Evolutionary conservation across 805 yeast species (phyloP).

Genomic region (Lachancea quebecensis): DNA sequence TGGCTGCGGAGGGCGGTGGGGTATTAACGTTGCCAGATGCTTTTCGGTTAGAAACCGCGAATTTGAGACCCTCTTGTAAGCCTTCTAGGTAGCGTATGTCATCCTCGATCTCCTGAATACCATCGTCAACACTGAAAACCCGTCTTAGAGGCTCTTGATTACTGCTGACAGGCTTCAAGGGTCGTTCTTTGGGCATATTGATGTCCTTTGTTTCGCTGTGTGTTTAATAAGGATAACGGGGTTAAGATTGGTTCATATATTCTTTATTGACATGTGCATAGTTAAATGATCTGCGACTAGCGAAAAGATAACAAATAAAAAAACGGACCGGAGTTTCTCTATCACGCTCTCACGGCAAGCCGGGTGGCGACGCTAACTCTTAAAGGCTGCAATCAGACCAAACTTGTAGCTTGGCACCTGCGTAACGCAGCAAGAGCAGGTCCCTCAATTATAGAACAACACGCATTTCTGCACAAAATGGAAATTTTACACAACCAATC

Average conservation of each 20-base stretch:
- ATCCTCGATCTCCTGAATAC: slow-evolving; percentile 61
- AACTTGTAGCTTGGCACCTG: no score
- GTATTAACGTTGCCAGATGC: slow-evolving; percentile 7
- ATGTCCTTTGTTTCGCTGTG: not conserved
- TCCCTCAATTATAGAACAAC: no score
- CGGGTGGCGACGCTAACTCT: no score
- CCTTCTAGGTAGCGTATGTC: slow-evolving; percentile 66
- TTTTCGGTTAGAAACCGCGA: slow-evolving; percentile 29
- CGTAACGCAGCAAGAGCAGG: no score
- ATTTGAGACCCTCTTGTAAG: slow-evolving; percentile 59
- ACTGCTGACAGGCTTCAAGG: slow-evolving; percentile 7
- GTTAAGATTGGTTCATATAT: not conserved
- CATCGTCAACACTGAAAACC: slow-evolving; percentile 77
- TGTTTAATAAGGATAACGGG: not conserved
- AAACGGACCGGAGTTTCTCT: no score
- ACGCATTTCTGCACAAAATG: no score
- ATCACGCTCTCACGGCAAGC: no score
- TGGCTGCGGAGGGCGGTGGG: slow-evolving; percentile 4
- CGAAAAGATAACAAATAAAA: no score
- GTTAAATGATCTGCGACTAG: no score
- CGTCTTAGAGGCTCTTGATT: slow-evolving; percentile 26
- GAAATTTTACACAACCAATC: no score
- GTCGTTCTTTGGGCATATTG: slow-evolving; percentile 11
- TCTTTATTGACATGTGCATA: no score
- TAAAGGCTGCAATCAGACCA: no score